Conservation (phyloP, 805 yeast species). For the Candida tibetensis region DNA sequence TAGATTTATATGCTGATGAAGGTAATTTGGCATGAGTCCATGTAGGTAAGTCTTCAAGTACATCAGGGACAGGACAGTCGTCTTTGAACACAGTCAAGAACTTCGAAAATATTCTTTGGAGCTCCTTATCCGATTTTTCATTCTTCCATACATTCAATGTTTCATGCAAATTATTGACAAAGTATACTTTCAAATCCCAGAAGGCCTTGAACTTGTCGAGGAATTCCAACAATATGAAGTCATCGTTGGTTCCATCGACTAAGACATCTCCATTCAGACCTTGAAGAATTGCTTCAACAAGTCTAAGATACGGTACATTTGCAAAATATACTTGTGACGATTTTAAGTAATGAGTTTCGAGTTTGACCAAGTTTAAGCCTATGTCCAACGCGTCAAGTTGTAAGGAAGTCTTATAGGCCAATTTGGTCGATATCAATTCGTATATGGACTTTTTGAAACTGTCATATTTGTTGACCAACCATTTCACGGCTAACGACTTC, state of each 20-base stretch:
- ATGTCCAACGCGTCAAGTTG: slow-evolving; percentile 54
- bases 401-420: slow-evolving; percentile 48
- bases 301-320: slow-evolving; percentile 44
- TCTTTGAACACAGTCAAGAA: slow-evolving; percentile 36
- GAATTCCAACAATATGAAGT: slow-evolving; percentile 54
- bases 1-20: slow-evolving; percentile 33
- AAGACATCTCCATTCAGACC: slow-evolving; percentile 36
- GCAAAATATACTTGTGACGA: slow-evolving; percentile 64
- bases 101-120: slow-evolving; percentile 33
- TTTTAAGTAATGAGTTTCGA: slow-evolving; percentile 54
- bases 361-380: slow-evolving; percentile 50
- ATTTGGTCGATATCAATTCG: slow-evolving; percentile 35
- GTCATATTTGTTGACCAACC: slow-evolving; percentile 62
- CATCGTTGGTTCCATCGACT: slow-evolving; percentile 47
- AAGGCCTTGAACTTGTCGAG: slow-evolving; percentile 49
- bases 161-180: slow-evolving; percentile 49
- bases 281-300: slow-evolving; percentile 31
- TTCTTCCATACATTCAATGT: slow-evolving; percentile 20
- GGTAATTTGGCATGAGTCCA: slow-evolving; percentile 36
- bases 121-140: slow-evolving; percentile 13
- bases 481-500: slow-evolving; percentile 49
- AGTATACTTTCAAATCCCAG: slow-evolving; percentile 79
- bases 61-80: slow-evolving; percentile 20
- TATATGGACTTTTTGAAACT: slow-evolving; percentile 47
- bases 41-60: slow-evolving; percentile 23